Evolutionary conservation across 1,284 basidiomycete genomes (phyloP).

Genomic region (Vanrija humicola): DNA sequence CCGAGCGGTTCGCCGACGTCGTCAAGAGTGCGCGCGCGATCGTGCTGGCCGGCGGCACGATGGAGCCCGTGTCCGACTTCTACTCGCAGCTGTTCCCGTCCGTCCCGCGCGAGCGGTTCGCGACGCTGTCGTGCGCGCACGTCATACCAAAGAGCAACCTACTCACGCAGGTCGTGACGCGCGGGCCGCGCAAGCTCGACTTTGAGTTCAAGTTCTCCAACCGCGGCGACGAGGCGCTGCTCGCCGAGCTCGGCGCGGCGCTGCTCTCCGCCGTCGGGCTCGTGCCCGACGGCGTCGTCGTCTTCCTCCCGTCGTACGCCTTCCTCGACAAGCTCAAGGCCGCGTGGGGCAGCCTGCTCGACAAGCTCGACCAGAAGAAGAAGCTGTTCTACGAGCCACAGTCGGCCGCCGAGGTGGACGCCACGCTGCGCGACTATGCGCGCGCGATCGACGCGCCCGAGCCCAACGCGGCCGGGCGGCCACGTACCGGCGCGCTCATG

Average conservation of each 20-base stretch:
- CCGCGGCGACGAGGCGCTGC: slow-evolving; percentile 63
- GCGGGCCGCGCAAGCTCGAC: slow-evolving; percentile 69
- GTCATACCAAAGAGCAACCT: slow-evolving; percentile 81
- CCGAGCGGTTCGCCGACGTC: slow-evolving; percentile 77
- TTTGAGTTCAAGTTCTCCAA: slow-evolving; percentile 81
- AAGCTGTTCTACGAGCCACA: slow-evolving; percentile 89
- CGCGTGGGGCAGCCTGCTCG: slow-evolving; percentile 65
- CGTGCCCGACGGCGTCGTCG: slow-evolving; percentile 82
- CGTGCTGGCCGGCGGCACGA: slow-evolving; percentile 90
- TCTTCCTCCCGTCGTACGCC: slow-evolving; percentile 90
- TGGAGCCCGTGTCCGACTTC: slow-evolving; percentile 94
- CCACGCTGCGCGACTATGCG: slow-evolving; percentile 71
- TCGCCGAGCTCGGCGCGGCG: slow-evolving; percentile 78
- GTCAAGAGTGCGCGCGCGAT: slow-evolving; percentile 75
- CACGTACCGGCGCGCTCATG: slow-evolving; percentile 39
- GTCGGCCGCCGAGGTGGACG: slow-evolving; percentile 69
- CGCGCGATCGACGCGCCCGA: slow-evolving; percentile 51
- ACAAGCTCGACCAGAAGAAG: slow-evolving; percentile 68
- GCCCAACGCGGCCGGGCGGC: not conserved
- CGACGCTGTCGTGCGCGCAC: slow-evolving; percentile 86
- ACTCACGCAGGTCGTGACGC: slow-evolving; percentile 68
- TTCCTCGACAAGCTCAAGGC: slow-evolving; percentile 68
- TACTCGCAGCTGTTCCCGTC: slow-evolving; percentile 73
- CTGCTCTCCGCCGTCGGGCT: slow-evolving; percentile 73
- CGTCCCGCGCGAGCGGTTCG: slow-evolving; percentile 61